A percentile compares a stretch with the other conserved stretches of the same genome.
Evolutionary conservation across 2,329 filamentous ascomycete genomes (phyloP).

Genomic region (Penicillium sp.): DNA sequence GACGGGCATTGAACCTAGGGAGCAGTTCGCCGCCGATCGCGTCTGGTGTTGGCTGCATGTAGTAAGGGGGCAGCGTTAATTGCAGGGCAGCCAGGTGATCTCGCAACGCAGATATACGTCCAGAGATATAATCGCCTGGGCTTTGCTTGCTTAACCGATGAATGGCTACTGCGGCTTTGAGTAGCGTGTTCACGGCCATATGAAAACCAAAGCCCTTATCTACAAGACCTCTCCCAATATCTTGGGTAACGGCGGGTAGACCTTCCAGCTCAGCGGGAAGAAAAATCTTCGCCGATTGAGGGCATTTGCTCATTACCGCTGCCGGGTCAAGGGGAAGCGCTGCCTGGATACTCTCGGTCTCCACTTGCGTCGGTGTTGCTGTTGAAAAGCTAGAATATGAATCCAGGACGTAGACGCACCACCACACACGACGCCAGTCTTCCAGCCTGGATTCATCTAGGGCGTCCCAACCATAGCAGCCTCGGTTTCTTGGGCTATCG

Average conservation of each 20-base stretch:
- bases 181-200: not conserved
- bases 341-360: not conserved
- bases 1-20: not conserved
- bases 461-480: not conserved
- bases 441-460: not conserved
- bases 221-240: not conserved
- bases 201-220: not conserved
- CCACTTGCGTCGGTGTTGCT: not conserved
- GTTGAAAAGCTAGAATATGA: constrained; percentile 1
- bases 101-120: not conserved
- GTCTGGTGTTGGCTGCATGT: not conserved
- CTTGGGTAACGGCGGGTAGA: not conserved
- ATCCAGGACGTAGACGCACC: not conserved
- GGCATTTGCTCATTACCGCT: not conserved
- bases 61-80: not conserved
- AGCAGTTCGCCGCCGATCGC: not conserved
- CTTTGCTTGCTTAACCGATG: constrained; percentile 1
- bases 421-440: not conserved
- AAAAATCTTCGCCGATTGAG: not conserved
- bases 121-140: constrained; percentile 1
- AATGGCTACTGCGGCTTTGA: not conserved
- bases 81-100: not conserved
- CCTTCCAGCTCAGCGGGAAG: not conserved
- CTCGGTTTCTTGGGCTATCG: not conserved
- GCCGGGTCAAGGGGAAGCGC: not conserved